A percentile compares a stretch with the other conserved stretches of the same genome.
Conservation (phyloP, 2,329 filamentous ascomycete species). For the Boeremia exigua region DNA sequence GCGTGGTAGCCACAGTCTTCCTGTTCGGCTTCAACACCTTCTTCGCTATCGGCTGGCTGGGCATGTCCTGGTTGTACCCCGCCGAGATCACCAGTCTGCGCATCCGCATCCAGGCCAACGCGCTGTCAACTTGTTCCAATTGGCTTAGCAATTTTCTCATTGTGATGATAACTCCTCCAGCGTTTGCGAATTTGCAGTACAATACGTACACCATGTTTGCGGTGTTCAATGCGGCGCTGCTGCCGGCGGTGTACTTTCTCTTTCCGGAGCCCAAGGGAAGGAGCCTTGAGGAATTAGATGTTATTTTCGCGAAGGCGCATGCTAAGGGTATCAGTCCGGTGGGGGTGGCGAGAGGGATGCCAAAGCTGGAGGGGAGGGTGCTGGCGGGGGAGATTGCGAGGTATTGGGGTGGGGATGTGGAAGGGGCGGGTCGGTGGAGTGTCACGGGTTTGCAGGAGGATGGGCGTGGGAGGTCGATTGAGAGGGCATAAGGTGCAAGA, state of each 20-base stretch:
- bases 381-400: slow-evolving; percentile 9
- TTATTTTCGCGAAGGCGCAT: slow-evolving; percentile 65
- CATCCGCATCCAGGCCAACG: slow-evolving; percentile 86
- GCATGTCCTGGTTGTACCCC: slow-evolving; percentile 65
- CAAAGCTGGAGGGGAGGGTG: slow-evolving; percentile 40
- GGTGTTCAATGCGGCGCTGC: slow-evolving; percentile 61
- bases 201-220: slow-evolving; percentile 64
- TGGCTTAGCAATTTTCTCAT: slow-evolving; percentile 61
- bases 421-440: background rate
- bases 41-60: slow-evolving; percentile 83
- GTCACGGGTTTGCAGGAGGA: background rate
- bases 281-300: slow-evolving; percentile 55
- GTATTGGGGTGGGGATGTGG: slow-evolving; percentile 10
- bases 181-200: slow-evolving; percentile 62
- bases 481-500: background rate
- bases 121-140: slow-evolving; percentile 77
- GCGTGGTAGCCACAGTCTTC: slow-evolving; percentile 68
- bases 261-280: slow-evolving; percentile 65
- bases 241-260: slow-evolving; percentile 66
- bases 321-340: slow-evolving; percentile 57
- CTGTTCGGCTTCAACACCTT: slow-evolving; percentile 92
- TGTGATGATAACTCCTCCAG: slow-evolving; percentile 69
- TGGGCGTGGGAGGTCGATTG: background rate
- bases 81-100: slow-evolving; percentile 89
- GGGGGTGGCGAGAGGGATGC: slow-evolving; percentile 57